Percentiles rank a stretch among this genome's conserved stretches.
These are phyloP conservation scores for Alternaria angustiovoidea DNA, from an alignment of 2,329 filamentous ascomycete genomes.

Conservation along the genomic window DNA sequence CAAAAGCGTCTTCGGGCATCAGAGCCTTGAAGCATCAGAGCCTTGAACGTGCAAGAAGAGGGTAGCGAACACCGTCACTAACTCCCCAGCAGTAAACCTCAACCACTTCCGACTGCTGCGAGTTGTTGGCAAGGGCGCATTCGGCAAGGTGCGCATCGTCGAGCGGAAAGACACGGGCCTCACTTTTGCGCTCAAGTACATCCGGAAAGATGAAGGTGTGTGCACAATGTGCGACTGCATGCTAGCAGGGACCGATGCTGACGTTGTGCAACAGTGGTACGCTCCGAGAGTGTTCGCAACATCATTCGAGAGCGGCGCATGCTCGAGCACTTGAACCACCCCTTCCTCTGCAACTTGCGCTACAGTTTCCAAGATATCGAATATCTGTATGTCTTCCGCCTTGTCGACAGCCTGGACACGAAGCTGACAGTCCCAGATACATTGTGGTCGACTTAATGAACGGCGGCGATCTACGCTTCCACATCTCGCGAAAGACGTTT, in stretches of 20 bases:
- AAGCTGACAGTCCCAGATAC: conserved; percentile 63
- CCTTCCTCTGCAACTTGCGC: conserved; percentile 96
- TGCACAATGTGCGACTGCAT: conserved; percentile 23
- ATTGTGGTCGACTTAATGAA: conserved; percentile 98
- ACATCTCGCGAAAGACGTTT: conserved; percentile 97
- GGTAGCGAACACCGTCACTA: conserved; percentile 6
- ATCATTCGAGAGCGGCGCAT: conserved; percentile 97
- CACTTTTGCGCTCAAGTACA: conserved; percentile 97
- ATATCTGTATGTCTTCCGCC: conserved; percentile 77
- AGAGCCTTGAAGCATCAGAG: not conserved
- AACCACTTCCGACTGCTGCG: conserved; percentile 96
- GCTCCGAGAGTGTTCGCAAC: conserved; percentile 96
- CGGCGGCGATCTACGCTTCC: conserved; percentile 93
- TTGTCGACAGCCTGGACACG: not conserved
- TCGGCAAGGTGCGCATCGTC: conserved; percentile 98
- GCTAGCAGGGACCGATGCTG: conserved; percentile 26
- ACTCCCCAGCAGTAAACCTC: conserved; percentile 75
- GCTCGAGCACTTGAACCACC: conserved; percentile 97
- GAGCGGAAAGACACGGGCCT: conserved; percentile 94
- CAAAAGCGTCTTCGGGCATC: not conserved
- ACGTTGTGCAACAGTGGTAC: conserved; percentile 73
- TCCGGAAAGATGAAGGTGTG: conserved; percentile 96
- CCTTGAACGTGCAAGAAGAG: not conserved
- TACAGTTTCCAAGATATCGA: conserved; percentile 99
- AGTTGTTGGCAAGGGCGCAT: conserved; percentile 96